Percentiles rank a stretch among this genome's conserved stretches.
These are phyloP conservation scores for Exophiala calicioides DNA, from an alignment of 2,329 filamentous ascomycete genomes.

Conservation along the genomic window DNA sequence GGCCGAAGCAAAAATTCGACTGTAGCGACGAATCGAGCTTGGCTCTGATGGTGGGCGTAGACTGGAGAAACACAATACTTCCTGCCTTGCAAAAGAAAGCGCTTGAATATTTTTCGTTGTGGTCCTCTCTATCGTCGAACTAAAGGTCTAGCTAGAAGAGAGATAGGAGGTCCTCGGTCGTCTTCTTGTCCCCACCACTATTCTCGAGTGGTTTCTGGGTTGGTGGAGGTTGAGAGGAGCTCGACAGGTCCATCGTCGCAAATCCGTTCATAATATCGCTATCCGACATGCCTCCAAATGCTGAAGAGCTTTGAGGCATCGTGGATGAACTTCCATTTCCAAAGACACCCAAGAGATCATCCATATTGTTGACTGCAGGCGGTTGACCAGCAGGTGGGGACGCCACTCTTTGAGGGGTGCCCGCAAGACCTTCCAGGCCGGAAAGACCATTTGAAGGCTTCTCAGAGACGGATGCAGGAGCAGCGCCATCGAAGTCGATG, in stretches of 20 bases:
- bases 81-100: too few relatives aligned
- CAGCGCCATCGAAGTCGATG: conserved; percentile 92
- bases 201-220: conserved; percentile 25
- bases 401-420: conserved; percentile 54
- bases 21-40: too few relatives aligned
- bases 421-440: conserved; percentile 59
- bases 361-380: conserved; percentile 60
- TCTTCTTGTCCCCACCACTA: conserved; percentile 52
- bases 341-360: conserved; percentile 76
- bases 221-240: conserved; percentile 60
- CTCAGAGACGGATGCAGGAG: conserved; percentile 79
- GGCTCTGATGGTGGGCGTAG: too few relatives aligned
- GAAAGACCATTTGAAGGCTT: conserved; percentile 65
- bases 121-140: too few relatives aligned
- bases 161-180: conserved; percentile 63
- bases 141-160: conserved; percentile 56
- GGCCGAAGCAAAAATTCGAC: too few relatives aligned
- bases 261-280: conserved; percentile 77
- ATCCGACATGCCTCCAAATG: conserved; percentile 37
- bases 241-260: conserved; percentile 73
- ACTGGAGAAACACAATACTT: too few relatives aligned
- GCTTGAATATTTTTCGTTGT: too few relatives aligned
- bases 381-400: conserved; percentile 44
- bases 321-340: conserved; percentile 48
- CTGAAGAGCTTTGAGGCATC: conserved; percentile 36